Percentiles rank a stretch among this genome's conserved stretches.
Evolutionary conservation across 768 basidiomycete species (phyloP).

Genomic region (Mycena haematopus): DNA sequence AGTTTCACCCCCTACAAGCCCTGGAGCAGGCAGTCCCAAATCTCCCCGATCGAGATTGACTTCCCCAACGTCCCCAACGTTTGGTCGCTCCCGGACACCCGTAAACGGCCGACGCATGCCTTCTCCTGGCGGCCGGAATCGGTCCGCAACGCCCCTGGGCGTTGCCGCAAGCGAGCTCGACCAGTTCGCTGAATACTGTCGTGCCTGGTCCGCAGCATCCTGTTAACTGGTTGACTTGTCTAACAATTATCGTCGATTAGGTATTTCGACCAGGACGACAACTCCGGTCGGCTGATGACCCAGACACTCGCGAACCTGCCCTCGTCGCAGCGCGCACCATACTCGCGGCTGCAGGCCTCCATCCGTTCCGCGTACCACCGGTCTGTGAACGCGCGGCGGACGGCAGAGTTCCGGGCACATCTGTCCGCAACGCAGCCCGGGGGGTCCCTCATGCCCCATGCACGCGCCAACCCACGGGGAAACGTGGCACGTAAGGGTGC

Average conservation of each 20-base stretch:
- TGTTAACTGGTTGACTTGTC: not conserved
- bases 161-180: conserved; percentile 74
- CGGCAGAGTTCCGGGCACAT: conserved; percentile 87
- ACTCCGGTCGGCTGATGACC: conserved; percentile 80
- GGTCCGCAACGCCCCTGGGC: conserved; percentile 74
- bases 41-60: conserved; percentile 37
- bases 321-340: conserved; percentile 85
- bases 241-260: conserved; percentile 41
- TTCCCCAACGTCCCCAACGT: conserved; percentile 68
- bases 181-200: conserved; percentile 77
- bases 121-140: conserved; percentile 63
- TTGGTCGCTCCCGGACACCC: conserved; percentile 54
- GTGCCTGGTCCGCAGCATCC: conserved; percentile 66
- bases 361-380: conserved; percentile 87
- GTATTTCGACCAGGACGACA: conserved; percentile 86
- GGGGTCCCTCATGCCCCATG: conserved; percentile 77
- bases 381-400: conserved; percentile 74
- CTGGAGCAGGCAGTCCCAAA: conserved; percentile 37
- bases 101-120: conserved; percentile 62
- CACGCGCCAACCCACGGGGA: conserved; percentile 70
- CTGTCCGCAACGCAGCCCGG: conserved; percentile 80
- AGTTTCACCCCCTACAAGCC: conserved; percentile 64
- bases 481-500: conserved; percentile 71
- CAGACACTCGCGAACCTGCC: conserved; percentile 81
- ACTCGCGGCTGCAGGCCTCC: conserved; percentile 84